Evolutionary conservation across 768 basidiomycete species (phyloP).

Genomic region (Boletellus sp.): DNA sequence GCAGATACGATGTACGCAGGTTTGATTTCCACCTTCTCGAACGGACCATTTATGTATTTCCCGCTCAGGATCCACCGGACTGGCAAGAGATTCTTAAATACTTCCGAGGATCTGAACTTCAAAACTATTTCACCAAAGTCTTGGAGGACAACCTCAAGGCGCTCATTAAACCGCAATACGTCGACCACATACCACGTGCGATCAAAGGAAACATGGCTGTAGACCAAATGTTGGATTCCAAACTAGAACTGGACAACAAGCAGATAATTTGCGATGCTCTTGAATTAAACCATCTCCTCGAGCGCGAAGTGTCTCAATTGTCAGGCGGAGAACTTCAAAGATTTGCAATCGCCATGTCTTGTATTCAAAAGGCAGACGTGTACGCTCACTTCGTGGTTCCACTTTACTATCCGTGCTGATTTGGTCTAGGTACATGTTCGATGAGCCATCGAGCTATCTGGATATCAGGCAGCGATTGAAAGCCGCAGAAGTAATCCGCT

Average conservation of each 20-base stretch:
- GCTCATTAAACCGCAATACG: conserved; percentile 99
- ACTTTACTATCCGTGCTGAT: conserved; percentile 1
- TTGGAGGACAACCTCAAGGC: conserved; percentile 98
- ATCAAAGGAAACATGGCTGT: conserved; percentile 91
- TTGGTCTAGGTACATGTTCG: conserved; percentile 86
- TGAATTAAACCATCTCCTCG: conserved; percentile 82
- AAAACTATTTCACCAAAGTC: conserved; percentile 99
- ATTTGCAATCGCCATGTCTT: conserved; percentile 97
- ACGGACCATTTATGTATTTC: background rate
- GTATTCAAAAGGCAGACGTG: conserved; percentile 94
- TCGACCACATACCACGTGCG: conserved; percentile 95
- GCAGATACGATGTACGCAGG: conserved; percentile 82
- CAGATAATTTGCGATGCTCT: conserved; percentile 80
- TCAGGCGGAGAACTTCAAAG: conserved; percentile 97
- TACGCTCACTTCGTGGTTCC: conserved; percentile 38
- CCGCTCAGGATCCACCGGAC: conserved; percentile 84
- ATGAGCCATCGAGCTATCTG: conserved; percentile 97
- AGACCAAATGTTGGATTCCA: conserved; percentile 86
- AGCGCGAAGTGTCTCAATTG: conserved; percentile 79
- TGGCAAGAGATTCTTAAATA: conserved; percentile 99
- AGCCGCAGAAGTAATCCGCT: conserved; percentile 93
- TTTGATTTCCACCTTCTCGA: background rate
- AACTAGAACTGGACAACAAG: conserved; percentile 87
- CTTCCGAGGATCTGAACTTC: conserved; percentile 97
- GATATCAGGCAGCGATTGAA: conserved; percentile 94